Percentiles rank a stretch among this genome's conserved stretches.
Evolutionary conservation across 1,284 basidiomycete species (phyloP).

Genomic region (Albatrellus sp.): DNA sequence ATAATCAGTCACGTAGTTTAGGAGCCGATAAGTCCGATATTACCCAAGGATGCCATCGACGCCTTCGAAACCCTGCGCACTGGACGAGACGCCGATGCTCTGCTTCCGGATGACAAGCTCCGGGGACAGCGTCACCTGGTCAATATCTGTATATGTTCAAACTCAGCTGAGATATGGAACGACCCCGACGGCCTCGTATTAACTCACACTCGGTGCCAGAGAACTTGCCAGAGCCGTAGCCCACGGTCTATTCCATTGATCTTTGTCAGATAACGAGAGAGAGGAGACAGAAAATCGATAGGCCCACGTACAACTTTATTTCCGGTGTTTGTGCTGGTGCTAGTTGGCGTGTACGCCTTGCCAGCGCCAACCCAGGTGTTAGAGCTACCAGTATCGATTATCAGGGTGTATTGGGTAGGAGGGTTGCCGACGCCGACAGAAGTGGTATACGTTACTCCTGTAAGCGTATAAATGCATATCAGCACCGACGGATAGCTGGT

Average conservation of each 20-base stretch:
- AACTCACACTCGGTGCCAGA: conserved; percentile 36
- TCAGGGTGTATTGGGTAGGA: conserved; percentile 40
- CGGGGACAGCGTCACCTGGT: conserved; percentile 30
- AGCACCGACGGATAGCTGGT: no score
- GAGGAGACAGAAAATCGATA: not conserved
- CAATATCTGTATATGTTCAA: conserved; percentile 22
- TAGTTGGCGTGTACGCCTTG: conserved; percentile 26
- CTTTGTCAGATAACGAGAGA: not conserved
- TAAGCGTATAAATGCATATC: no score
- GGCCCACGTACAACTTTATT: conserved; percentile 23
- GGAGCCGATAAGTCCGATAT: not conserved
- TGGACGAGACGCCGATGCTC: conserved; percentile 36
- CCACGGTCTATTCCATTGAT: conserved; percentile 19
- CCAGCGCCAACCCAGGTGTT: conserved; percentile 43
- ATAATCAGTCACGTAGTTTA: not conserved
- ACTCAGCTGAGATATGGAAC: not conserved
- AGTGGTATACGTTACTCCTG: conserved; percentile 27
- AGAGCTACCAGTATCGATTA: conserved; percentile 41
- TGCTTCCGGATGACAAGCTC: conserved; percentile 33
- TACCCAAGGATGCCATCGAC: conserved; percentile 45
- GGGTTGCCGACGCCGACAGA: conserved; percentile 46
- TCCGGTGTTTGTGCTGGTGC: conserved; percentile 30
- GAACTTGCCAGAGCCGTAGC: conserved; percentile 40
- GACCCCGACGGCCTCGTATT: no score
- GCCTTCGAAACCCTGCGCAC: conserved; percentile 24